Conservation (phyloP, 2,329 filamentous ascomycete genomes). For the Paramyrothecium roridum region DNA sequence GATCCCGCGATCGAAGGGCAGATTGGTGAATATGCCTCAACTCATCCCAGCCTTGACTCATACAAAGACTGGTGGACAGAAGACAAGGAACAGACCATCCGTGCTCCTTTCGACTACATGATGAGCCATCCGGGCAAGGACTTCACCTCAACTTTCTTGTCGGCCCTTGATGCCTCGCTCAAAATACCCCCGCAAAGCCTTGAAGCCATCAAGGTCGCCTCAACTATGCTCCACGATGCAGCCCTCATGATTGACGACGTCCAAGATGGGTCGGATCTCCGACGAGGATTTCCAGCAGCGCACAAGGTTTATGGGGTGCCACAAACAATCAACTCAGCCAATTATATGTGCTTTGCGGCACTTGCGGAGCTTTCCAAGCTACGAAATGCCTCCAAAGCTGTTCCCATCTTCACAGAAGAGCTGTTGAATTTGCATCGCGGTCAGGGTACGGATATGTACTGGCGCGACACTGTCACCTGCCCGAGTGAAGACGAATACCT, state of each 20-base stretch:
- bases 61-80: slow-evolving; percentile 47
- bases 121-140: slow-evolving; percentile 72
- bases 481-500: slow-evolving; percentile 79
- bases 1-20: neutral
- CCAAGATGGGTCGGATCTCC: slow-evolving; percentile 43
- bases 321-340: slow-evolving; percentile 50
- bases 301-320: slow-evolving; percentile 46
- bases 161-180: slow-evolving; percentile 72
- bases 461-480: slow-evolving; percentile 75
- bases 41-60: neutral
- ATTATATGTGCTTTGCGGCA: slow-evolving; percentile 38
- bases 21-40: neutral
- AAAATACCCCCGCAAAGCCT: slow-evolving; percentile 65
- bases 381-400: slow-evolving; percentile 55
- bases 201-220: slow-evolving; percentile 67
- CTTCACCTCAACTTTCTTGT: slow-evolving; percentile 69
- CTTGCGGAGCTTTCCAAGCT: slow-evolving; percentile 51
- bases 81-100: slow-evolving; percentile 69
- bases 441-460: slow-evolving; percentile 83
- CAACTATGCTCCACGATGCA: slow-evolving; percentile 72
- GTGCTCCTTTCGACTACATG: slow-evolving; percentile 73
- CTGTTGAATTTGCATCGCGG: slow-evolving; percentile 75
- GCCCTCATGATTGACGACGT: slow-evolving; percentile 39
- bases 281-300: slow-evolving; percentile 42
- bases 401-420: slow-evolving; percentile 72